A percentile compares a stretch with the other conserved stretches of the same genome.
phyloP scores from a whole-genome alignment of 2,329 filamentous ascomycete species.

The Leptographium radiaticola region DNA sequence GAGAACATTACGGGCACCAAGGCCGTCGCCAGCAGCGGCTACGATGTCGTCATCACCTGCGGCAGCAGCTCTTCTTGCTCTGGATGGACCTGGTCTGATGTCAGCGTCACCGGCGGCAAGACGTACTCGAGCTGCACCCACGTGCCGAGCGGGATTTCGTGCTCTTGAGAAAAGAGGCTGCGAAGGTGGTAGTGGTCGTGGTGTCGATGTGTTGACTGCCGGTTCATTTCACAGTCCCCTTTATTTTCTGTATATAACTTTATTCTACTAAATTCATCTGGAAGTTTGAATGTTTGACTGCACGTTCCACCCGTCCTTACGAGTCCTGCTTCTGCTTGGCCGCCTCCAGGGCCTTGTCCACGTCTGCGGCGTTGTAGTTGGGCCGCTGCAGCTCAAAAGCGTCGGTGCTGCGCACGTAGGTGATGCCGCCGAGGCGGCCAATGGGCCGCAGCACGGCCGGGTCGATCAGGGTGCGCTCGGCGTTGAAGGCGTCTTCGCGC shows the following conservation, averaged over 20 bases:
- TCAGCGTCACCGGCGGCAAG: slow-evolving; percentile 23
- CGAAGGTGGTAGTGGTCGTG: too few species aligned
- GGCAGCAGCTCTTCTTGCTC: slow-evolving; percentile 20
- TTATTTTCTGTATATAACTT: too few species aligned
- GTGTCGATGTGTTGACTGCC: not conserved
- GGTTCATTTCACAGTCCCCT: not conserved
- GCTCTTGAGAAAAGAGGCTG: not conserved
- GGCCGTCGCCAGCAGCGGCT: slow-evolving; percentile 15
- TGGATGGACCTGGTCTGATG: slow-evolving; percentile 22
- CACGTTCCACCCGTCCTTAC: too few species aligned
- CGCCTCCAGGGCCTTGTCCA: slow-evolving; percentile 18
- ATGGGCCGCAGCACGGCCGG: slow-evolving; percentile 61
- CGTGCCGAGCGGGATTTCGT: slow-evolving; percentile 5
- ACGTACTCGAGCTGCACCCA: slow-evolving; percentile 7
- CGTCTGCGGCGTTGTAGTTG: slow-evolving; percentile 32
- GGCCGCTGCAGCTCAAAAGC: slow-evolving; percentile 58
- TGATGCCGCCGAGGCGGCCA: slow-evolving; percentile 71
- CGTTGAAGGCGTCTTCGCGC: slow-evolving; percentile 74
- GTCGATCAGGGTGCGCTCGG: slow-evolving; percentile 61
- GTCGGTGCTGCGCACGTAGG: slow-evolving; percentile 60
- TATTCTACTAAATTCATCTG: too few species aligned
- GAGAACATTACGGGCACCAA: slow-evolving; percentile 28
- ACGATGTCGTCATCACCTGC: slow-evolving; percentile 24
- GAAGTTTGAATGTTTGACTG: too few species aligned
- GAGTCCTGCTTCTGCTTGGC: too few species aligned